Percentiles rank a stretch among this genome's conserved stretches.
Conservation (phyloP, 2,329 filamentous ascomycete genomes). For the Phyllosticta ampelicida region DNA sequence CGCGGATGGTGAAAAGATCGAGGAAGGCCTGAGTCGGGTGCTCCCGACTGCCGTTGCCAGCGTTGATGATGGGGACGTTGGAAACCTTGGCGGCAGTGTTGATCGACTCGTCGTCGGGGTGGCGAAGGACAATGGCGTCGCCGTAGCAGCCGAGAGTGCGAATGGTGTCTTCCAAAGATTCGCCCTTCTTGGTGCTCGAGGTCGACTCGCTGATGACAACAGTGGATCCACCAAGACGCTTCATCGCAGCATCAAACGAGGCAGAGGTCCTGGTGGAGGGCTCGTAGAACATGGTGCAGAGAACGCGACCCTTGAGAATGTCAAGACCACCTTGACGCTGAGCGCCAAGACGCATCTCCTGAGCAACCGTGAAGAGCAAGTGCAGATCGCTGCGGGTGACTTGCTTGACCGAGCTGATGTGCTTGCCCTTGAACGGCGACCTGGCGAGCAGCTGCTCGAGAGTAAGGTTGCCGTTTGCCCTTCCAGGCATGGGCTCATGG, state of each 20-base stretch:
- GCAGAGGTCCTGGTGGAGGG: constrained; percentile 90
- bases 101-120: constrained; percentile 72
- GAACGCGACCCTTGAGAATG: constrained; percentile 71
- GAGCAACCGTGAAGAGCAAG: constrained; percentile 87
- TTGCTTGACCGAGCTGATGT: constrained; percentile 85
- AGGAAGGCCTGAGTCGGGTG: constrained; percentile 97
- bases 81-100: constrained; percentile 78
- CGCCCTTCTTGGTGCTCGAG: constrained; percentile 89
- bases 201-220: constrained; percentile 71
- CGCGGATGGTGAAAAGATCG: constrained; percentile 95
- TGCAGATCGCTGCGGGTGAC: constrained; percentile 83
- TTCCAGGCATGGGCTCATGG: constrained; percentile 34
- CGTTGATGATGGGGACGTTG: constrained; percentile 89
- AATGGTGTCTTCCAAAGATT: constrained; percentile 85
- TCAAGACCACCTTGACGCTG: constrained; percentile 85
- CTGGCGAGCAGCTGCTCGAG: constrained; percentile 63
- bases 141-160: constrained; percentile 89
- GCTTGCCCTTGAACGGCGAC: constrained; percentile 79
- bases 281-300: constrained; percentile 95
- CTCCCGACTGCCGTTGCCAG: constrained; percentile 89
- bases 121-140: constrained; percentile 90
- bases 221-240: constrained; percentile 83
- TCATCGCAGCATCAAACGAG: constrained; percentile 97
- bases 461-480: constrained; percentile 45
- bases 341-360: constrained; percentile 94